Evolutionary conservation across 768 basidiomycete species (phyloP), one percentile per base, ranked within the genome.

Genomic region (Mycena capillaripes): DNA sequence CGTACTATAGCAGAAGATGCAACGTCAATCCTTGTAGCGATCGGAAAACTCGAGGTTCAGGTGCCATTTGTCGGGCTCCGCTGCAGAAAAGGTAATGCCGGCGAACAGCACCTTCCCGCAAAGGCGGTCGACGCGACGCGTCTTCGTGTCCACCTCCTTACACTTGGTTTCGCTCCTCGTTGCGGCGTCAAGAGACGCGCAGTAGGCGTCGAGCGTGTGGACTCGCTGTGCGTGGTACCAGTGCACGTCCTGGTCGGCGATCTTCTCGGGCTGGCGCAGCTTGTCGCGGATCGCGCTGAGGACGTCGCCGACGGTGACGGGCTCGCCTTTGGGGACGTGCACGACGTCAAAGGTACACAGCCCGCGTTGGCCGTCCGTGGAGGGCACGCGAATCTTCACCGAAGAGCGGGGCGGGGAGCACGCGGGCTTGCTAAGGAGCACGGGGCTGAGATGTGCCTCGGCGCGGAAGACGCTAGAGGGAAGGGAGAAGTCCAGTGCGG

Each of bases 291-390:
- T 40, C 11, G 34, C 5, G 58, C 23, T 32, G 27, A 68, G 48
- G 27, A 68, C 67, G 50, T 68, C 50, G 48, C 67, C 67, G 8
- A 68, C 67, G 10, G 67, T 68, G 56, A 66, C 65, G n/a, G 17
- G 12, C 21, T 14, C 7, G 4, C 7, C 21, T 14, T 7, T 5
- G 3, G 65, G 65, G 30, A 2, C 3, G 19, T 44, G 65, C 2
- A 4, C 16, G 3, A 70, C 46, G 9, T 11, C 23, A 29, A 70
- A 17, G 12, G 1, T 25, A 23, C 70, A 71, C 4, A 66, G 57
- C 4, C 63, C 64, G 16, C 12, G 29, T 30, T 14, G 1, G 2
- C 30, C 27, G 38, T 40, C 14, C 5, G 48, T 16, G 2, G 46
- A 48, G 5, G 38, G 19, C 14, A 71, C 46, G 17, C 70, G 70